phyloP scores from a whole-genome alignment of 768 basidiomycete genomes.

The Lenzites betulinus region DNA sequence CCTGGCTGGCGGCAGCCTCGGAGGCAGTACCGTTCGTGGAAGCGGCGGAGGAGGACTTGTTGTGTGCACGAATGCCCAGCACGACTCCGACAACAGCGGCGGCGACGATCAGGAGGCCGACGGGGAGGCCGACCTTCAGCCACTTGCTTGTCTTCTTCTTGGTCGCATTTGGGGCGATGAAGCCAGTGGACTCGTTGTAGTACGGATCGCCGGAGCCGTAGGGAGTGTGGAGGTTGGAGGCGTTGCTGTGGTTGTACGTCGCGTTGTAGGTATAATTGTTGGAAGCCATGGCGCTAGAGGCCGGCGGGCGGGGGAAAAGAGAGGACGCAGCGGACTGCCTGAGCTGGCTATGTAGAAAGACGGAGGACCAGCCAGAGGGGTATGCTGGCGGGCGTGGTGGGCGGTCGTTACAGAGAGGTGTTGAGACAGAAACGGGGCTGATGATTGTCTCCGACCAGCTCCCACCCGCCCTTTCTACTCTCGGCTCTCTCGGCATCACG shows the following conservation, averaged over 20 bases:
- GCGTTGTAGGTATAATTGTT: slow-evolving; percentile 35
- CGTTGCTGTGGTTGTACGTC: slow-evolving; percentile 23
- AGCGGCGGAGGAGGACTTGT: slow-evolving; percentile 39
- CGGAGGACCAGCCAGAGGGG: slow-evolving; percentile 4
- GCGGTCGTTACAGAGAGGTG: slow-evolving; percentile 19
- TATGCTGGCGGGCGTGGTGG: slow-evolving; percentile 10
- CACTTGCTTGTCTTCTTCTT: slow-evolving; percentile 66
- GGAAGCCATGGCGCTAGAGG: slow-evolving; percentile 39
- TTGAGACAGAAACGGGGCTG: slow-evolving; percentile 3
- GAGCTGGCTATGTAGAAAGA: slow-evolving; percentile 9
- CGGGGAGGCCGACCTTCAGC: slow-evolving; percentile 75
- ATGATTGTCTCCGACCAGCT: not conserved
- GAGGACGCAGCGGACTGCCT: slow-evolving; percentile 24
- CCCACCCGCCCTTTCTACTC: slow-evolving; percentile 9
- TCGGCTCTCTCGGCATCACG: slow-evolving; percentile 5
- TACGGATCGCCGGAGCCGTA: slow-evolving; percentile 68
- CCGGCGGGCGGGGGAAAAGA: slow-evolving; percentile 25
- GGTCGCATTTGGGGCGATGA: slow-evolving; percentile 48
- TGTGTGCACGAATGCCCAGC: slow-evolving; percentile 62
- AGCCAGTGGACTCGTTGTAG: slow-evolving; percentile 71
- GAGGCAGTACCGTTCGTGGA: slow-evolving; percentile 24
- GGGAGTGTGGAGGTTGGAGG: slow-evolving; percentile 35
- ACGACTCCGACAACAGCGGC: slow-evolving; percentile 80
- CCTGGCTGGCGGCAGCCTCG: slow-evolving; percentile 55
- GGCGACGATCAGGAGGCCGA: slow-evolving; percentile 60